A percentile compares a stretch with the other conserved stretches of the same genome.
Conservation (phyloP, 306 rosid species). For the Lotus japonicus region DNA sequence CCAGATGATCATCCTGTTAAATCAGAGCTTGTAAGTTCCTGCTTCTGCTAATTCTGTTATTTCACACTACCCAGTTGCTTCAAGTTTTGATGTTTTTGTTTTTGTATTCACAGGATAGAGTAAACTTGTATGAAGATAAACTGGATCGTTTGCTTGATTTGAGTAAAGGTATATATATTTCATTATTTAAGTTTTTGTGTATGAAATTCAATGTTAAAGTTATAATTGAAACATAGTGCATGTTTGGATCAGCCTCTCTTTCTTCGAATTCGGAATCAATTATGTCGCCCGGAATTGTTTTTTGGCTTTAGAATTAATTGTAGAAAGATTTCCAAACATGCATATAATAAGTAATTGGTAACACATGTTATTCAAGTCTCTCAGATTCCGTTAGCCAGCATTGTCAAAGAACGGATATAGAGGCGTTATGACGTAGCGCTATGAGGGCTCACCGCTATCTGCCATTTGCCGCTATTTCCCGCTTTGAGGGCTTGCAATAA, state of each 20-base stretch:
- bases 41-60: constrained; percentile 2
- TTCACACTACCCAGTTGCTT: not conserved
- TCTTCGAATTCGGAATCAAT: too few species aligned
- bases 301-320: too few species aligned
- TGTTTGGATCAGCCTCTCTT: not conserved
- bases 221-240: not conserved
- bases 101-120: constrained; percentile 58
- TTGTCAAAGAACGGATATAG: too few species aligned
- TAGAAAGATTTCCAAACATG: too few species aligned
- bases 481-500: too few species aligned
- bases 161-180: constrained; percentile 52
- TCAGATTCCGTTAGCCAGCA: not conserved
- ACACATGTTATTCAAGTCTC: not conserved
- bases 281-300: too few species aligned
- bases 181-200: too few species aligned
- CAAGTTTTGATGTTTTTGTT: not conserved
- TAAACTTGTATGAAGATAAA: constrained; percentile 61
- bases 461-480: too few species aligned
- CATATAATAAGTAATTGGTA: too few species aligned
- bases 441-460: too few species aligned
- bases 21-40: constrained; percentile 71
- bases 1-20: constrained; percentile 71
- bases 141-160: constrained; percentile 44
- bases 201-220: not conserved
- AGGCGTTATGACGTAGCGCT: too few species aligned